Evolutionary conservation across 148 eudicot genomes (phyloP).

Genomic region (Talinum fruticosum): DNA sequence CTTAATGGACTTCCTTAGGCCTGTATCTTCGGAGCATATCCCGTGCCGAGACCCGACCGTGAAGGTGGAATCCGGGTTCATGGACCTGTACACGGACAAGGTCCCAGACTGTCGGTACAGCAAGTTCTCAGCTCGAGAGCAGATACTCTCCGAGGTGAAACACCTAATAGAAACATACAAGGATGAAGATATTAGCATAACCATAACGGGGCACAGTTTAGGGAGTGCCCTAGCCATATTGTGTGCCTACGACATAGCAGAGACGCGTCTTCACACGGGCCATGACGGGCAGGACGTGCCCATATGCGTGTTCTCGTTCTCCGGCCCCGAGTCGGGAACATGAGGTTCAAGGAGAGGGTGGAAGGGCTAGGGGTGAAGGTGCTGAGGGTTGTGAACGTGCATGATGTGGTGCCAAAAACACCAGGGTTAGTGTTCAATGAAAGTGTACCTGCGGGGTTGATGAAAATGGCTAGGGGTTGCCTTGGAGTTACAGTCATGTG

Average conservation of each 20-base stretch:
- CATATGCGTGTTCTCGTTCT: conserved; percentile 52
- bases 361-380: conserved; percentile 71
- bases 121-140: conserved; percentile 55
- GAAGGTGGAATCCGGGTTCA: conserved; percentile 57
- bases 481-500: conserved; percentile 81
- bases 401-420: conserved; percentile 68
- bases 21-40: conserved; percentile 34
- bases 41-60: conserved; percentile 46
- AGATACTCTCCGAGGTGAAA: conserved; percentile 43
- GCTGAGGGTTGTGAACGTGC: conserved; percentile 65
- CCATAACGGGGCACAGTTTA: conserved; percentile 75
- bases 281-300: conserved; percentile 18
- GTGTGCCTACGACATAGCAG: conserved; percentile 63
- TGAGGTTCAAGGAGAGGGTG: conserved; percentile 55
- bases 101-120: conserved; percentile 37
- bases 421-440: conserved; percentile 74
- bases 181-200: conserved; percentile 64
- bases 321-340: conserved; percentile 79
- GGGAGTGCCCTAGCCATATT: conserved; percentile 61
- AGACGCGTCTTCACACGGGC: conserved; percentile 46
- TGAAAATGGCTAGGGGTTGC: conserved; percentile 43
- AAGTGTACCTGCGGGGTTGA: conserved; percentile 23
- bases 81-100: conserved; percentile 53
- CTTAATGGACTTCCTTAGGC: conserved; percentile 44
- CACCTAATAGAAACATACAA: conserved; percentile 36